Evolutionary conservation across 1,284 basidiomycete genomes (phyloP).

Genomic region (Ganoderma lucidum): DNA sequence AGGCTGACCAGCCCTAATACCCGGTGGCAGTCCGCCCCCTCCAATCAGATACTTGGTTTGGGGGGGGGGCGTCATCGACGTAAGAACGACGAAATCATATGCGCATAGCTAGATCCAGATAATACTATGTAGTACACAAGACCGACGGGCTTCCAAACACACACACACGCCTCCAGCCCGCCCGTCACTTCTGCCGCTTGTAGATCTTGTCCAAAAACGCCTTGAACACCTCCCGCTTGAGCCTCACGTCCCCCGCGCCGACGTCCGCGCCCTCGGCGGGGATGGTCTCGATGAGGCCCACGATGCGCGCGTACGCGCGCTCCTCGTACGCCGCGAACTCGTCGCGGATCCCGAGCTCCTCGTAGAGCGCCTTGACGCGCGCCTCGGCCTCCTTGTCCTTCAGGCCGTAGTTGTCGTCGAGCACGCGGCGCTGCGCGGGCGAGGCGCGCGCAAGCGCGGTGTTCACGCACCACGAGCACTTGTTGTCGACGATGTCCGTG

Average conservation of each 20-base stretch:
- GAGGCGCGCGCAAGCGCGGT: conserved; percentile 75
- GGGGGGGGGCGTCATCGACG: neutral
- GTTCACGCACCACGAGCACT: conserved; percentile 98
- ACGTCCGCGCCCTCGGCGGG: conserved; percentile 56
- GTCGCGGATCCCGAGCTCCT: conserved; percentile 73
- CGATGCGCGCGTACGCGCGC: conserved; percentile 74
- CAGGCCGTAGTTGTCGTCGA: conserved; percentile 88
- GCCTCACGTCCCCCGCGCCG: conserved; percentile 49
- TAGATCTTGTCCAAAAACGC: conserved; percentile 93
- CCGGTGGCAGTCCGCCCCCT: neutral
- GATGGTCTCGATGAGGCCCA: conserved; percentile 71
- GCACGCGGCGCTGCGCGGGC: conserved; percentile 63
- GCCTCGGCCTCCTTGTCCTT: conserved; percentile 74
- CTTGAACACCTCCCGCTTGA: conserved; percentile 86
- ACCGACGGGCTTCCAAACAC: neutral
- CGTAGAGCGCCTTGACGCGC: conserved; percentile 82
- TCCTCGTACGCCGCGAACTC: conserved; percentile 86
- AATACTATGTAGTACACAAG: neutral
- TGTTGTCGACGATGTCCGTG: conserved; percentile 99
- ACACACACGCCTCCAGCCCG: neutral
- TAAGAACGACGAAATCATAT: neutral
- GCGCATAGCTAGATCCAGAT: neutral
- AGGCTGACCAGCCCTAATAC: neutral
- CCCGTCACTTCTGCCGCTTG: conserved; percentile 76
- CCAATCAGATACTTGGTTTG: neutral